Evolutionary conservation across 2,329 filamentous ascomycete species (phyloP), one percentile per base, ranked within the genome.

Genomic region (Ustulina deusta): DNA sequence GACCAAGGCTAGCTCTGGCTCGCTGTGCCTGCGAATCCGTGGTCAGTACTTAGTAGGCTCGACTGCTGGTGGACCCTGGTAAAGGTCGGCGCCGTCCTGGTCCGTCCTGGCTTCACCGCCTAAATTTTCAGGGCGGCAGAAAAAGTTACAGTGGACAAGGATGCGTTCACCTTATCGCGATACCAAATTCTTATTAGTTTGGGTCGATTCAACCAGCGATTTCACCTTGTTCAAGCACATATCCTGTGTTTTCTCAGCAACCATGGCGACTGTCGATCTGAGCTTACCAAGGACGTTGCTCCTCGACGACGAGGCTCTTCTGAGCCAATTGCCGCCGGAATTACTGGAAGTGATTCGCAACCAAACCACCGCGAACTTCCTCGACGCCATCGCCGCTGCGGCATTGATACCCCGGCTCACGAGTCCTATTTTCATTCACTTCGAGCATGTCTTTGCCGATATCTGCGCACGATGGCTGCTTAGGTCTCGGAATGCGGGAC

Each of bases 381-480:
- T 97, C 46, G 88, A 93, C 78, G 87, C 88, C 73, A 83, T 97
- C 75, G 87, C 92, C 73, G 83, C 86, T 74, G 87, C 89, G 67
- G 89, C 93, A 65, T 86, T 97, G 76, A 85, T 89, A 74, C 85
- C 92, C 73, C 83, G 84, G 80, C 86, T 89, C 78, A 95, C 93
- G 74, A 89, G 93, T 76, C 83, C 84, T 64, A 83, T 97, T 76
- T 94, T 96, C 76, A 83, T 87, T 71, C 86, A 91, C 75, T 94
- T 94, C 79, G 89, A 92, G 77, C 83, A 86, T 69, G 81, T 94
- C 46, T 93, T 96, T 75, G 88, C 93, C 73, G 94, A 97, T 79
- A 84, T 97, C 57, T 93, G 91, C 79, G 91, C 93, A 69, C 85
- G 91, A 83, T 97, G 93, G 93, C 83, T 91, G 51, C 83, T 84